These are phyloP conservation scores for Coelastrella sp. DNA, from an alignment of 139 green algal genomes.

Conservation along the genomic window DNA sequence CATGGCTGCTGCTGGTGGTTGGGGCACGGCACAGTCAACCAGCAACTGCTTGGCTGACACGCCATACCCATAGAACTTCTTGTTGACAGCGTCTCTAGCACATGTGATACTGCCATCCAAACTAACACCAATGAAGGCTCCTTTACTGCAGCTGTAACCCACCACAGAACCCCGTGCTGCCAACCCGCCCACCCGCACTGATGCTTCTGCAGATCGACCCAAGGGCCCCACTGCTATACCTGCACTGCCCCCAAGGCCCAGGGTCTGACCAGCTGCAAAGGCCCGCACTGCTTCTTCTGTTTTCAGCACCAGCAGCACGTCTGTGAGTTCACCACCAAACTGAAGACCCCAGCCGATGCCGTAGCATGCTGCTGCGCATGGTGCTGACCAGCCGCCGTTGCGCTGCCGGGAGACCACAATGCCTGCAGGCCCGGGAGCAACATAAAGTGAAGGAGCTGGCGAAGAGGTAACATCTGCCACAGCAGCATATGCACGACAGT, in stretches of 20 bases:
- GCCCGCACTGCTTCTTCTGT: slow-evolving; percentile 53
- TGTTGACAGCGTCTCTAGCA: slow-evolving; percentile 58
- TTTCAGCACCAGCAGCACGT: slow-evolving; percentile 72
- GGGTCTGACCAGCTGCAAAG: slow-evolving; percentile 60
- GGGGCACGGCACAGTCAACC: slow-evolving; percentile 54
- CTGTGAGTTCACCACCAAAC: slow-evolving; percentile 62
- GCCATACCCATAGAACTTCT: slow-evolving; percentile 53
- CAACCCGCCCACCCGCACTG: slow-evolving; percentile 43
- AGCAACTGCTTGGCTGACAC: slow-evolving; percentile 70
- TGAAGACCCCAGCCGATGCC: slow-evolving; percentile 72
- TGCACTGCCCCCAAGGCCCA: slow-evolving; percentile 62
- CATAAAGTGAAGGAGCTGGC: background rate
- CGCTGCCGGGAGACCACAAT: slow-evolving; percentile 66
- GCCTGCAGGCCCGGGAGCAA: slow-evolving; percentile 46
- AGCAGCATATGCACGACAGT: too few species aligned
- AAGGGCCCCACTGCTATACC: slow-evolving; percentile 67
- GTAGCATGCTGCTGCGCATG: slow-evolving; percentile 59
- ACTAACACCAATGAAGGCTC: slow-evolving; percentile 71
- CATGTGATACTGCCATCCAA: slow-evolving; percentile 62
- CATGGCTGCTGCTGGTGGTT: slow-evolving; percentile 64
- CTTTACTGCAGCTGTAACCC: slow-evolving; percentile 66
- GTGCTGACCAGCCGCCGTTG: slow-evolving; percentile 62
- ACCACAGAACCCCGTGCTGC: slow-evolving; percentile 49
- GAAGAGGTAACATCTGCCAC: background rate
- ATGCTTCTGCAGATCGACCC: slow-evolving; percentile 66